Evolutionary conservation across 1,284 basidiomycete genomes (phyloP).

Genomic region (Cutaneotrichosporon spelunceum): DNA sequence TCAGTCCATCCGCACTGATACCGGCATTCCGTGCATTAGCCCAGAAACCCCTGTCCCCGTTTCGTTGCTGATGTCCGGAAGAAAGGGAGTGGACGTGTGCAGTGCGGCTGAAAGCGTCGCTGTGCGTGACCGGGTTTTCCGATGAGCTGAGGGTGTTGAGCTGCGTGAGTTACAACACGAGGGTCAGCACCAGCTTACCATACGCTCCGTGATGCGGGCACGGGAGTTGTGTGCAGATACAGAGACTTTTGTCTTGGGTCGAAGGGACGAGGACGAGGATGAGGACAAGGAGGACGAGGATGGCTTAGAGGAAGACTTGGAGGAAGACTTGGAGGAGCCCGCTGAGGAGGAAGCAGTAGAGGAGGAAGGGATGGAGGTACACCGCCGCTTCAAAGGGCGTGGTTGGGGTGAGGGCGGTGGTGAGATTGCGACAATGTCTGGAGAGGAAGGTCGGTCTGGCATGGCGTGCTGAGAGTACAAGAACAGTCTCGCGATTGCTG

Average conservation of each 20-base stretch:
- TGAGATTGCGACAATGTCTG: constrained; percentile 5
- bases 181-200: constrained; percentile 24
- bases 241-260: not conserved
- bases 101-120: constrained; percentile 39
- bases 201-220: constrained; percentile 31
- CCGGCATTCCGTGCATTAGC: not conserved
- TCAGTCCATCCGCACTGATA: constrained; percentile 7
- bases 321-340: not conserved
- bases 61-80: constrained; percentile 47
- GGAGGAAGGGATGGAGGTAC: not conserved
- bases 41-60: constrained; percentile 38
- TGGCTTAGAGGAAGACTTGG: not conserved
- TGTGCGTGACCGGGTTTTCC: constrained; percentile 46
- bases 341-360: not conserved
- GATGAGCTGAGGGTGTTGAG: constrained; percentile 34
- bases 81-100: constrained; percentile 46
- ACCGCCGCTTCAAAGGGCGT: not conserved
- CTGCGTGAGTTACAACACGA: constrained; percentile 20
- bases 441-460: constrained; percentile 1
- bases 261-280: constrained; percentile 5
- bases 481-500: not conserved
- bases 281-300: not conserved
- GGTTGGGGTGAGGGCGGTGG: not conserved
- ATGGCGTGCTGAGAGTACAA: not conserved
- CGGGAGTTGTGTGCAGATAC: constrained; percentile 1